Percentiles rank a stretch among this genome's conserved stretches.
Evolutionary conservation across 2,329 filamentous ascomycete species (phyloP).

Genomic region (Neopestalotiopsis rosae): DNA sequence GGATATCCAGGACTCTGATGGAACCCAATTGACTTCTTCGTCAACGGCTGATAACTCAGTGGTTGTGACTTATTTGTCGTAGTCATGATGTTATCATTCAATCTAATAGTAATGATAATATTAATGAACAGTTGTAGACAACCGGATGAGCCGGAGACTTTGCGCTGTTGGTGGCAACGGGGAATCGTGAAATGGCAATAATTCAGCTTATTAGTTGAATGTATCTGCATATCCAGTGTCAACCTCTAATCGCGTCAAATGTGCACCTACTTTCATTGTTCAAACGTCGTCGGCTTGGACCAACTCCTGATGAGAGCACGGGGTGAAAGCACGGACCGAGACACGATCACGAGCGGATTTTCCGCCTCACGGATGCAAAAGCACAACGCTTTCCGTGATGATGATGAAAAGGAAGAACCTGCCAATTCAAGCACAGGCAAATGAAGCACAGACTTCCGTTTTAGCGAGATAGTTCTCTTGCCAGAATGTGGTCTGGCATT

Average conservation of each 20-base stretch:
- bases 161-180: no score
- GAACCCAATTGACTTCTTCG: not conserved
- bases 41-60: not conserved
- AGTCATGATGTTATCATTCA: not conserved
- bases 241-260: no score
- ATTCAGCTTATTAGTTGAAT: no score
- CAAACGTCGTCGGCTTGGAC: no score
- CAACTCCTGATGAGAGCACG: no score
- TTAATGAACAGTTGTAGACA: not conserved
- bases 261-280: no score
- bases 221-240: no score
- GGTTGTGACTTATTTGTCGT: not conserved
- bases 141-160: not conserved
- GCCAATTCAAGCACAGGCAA: not conserved
- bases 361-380: no score
- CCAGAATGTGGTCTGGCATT: no score
- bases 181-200: not conserved
- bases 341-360: no score
- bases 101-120: not conserved
- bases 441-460: not conserved
- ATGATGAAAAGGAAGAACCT: not conserved
- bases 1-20: slow-evolving; percentile 48
- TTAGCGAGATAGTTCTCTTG: not conserved
- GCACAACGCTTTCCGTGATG: no score
- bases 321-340: no score